These are phyloP conservation scores for Trametes sanguinea DNA, from an alignment of 768 basidiomycete species.

Conservation along the genomic window DNA sequence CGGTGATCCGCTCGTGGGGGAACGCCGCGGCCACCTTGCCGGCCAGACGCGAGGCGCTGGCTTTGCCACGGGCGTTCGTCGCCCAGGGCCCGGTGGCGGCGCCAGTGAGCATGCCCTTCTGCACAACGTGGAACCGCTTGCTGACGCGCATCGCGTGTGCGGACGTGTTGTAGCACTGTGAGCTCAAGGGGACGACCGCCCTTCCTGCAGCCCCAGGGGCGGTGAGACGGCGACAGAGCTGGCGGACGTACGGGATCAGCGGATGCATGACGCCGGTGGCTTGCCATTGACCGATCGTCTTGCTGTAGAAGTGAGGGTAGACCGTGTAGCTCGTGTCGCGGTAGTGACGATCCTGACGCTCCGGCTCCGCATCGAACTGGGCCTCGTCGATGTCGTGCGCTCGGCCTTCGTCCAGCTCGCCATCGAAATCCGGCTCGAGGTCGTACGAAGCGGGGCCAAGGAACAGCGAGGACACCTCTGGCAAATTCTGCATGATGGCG, in stretches of 20 bases:
- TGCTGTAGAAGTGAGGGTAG: slow-evolving; percentile 1
- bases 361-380: neutral
- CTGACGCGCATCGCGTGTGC: neutral
- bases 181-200: neutral
- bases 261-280: neutral
- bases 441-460: neutral
- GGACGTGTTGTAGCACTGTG: neutral
- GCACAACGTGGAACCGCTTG: neutral
- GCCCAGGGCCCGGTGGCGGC: neutral
- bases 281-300: neutral
- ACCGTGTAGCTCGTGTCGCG: neutral
- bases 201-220: neutral
- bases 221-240: neutral
- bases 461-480: neutral
- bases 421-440: neutral
- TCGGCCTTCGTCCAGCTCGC: neutral
- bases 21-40: too few species aligned
- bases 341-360: neutral
- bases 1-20: neutral
- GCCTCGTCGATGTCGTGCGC: neutral
- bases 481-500: neutral
- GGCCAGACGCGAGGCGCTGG: neutral
- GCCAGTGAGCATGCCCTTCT: neutral
- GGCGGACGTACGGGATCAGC: neutral
- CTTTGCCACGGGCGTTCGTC: neutral